Conservation (phyloP, 2,329 filamentous ascomycete species). For the Cordyceps cicadae region DNA sequence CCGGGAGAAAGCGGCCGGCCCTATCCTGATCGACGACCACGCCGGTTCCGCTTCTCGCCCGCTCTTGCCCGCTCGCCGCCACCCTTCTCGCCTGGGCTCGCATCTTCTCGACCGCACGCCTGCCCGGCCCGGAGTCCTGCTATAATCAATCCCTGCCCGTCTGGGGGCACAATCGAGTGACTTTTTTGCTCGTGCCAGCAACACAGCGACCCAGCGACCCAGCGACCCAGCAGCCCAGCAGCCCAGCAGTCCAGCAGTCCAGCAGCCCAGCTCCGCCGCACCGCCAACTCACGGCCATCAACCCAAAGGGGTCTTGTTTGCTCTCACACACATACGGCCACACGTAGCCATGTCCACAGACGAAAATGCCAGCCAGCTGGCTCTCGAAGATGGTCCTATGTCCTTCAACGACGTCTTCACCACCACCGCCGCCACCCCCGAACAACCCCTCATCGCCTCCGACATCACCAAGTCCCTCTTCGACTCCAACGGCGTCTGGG, state of each 20-base stretch:
- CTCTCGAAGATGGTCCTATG: constrained; percentile 35
- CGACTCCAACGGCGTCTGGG: constrained; percentile 29
- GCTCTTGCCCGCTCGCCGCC: no score
- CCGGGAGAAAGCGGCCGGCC: background rate
- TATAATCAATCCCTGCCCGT: background rate
- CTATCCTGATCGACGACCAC: background rate
- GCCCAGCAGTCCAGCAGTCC: no score
- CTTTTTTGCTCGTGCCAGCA: background rate
- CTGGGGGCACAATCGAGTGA: background rate
- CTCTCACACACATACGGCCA: background rate
- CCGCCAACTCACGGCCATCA: background rate
- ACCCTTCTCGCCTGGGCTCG: background rate
- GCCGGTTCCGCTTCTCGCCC: background rate
- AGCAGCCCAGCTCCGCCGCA: background rate
- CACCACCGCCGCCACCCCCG: constrained; percentile 22
- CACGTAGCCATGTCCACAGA: constrained; percentile 29
- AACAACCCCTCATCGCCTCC: constrained; percentile 23
- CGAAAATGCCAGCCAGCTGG: constrained; percentile 34
- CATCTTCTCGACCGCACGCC: background rate
- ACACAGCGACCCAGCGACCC: background rate
- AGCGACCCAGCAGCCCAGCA: no score
- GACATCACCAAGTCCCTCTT: constrained; percentile 30
- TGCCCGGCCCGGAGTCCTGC: background rate
- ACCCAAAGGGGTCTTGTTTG: background rate
- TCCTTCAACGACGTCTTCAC: constrained; percentile 27